Evolutionary conservation across 768 basidiomycete genomes (phyloP).

Genomic region (Kwoniella sp.): DNA sequence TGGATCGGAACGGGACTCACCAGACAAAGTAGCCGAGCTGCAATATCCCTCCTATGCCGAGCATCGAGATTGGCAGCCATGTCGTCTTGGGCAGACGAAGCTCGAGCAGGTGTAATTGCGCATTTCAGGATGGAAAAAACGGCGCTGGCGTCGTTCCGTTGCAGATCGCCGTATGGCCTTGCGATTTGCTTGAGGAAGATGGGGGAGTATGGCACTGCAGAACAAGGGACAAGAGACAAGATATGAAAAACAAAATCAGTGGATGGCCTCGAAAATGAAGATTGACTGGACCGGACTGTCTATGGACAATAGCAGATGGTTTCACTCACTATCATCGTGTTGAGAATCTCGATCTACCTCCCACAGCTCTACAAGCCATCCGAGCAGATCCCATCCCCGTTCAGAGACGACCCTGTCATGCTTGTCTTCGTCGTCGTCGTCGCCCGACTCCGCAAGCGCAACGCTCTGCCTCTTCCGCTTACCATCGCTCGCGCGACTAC

Average conservation of each 20-base stretch:
- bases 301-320: background rate
- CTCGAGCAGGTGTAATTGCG: background rate
- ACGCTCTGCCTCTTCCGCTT: slow-evolving; percentile 19
- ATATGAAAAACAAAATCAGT: background rate
- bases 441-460: too few species aligned
- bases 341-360: slow-evolving; percentile 29
- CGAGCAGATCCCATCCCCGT: slow-evolving; percentile 30
- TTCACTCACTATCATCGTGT: background rate
- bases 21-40: slow-evolving; percentile 11
- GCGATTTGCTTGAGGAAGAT: slow-evolving; percentile 37
- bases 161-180: slow-evolving; percentile 23
- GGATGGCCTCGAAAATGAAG: too few species aligned
- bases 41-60: background rate
- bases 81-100: background rate
- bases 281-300: too few species aligned
- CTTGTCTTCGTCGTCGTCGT: slow-evolving; percentile 23
- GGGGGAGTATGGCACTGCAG: slow-evolving; percentile 26
- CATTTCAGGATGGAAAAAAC: slow-evolving; percentile 18
- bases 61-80: background rate
- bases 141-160: slow-evolving; percentile 26
- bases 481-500: too few species aligned
- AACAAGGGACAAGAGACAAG: background rate
- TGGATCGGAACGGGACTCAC: too few species aligned
- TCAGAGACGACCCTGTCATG: slow-evolving; percentile 18
- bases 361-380: slow-evolving; percentile 36